Percentiles rank a stretch among this genome's conserved stretches.
phyloP scores from a whole-genome alignment of 202 grass and related monocot genomes.

The Setaria italica region DNA sequence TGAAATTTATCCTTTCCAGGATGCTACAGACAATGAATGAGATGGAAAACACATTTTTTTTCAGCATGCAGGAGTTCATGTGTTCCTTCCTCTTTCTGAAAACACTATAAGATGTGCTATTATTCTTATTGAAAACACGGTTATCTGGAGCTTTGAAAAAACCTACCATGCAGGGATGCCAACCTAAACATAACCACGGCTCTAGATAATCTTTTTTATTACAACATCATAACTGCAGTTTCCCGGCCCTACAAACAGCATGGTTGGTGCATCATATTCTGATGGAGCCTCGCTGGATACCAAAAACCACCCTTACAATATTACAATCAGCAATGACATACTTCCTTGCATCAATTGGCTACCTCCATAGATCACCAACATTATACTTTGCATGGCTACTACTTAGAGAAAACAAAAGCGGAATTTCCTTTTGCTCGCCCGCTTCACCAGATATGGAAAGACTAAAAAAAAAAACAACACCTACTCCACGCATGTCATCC shows the following conservation, averaged over 20 bases:
- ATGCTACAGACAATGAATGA: not conserved
- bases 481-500: not conserved
- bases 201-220: not conserved
- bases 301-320: not conserved
- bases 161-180: not conserved
- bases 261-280: slow-evolving; percentile 1
- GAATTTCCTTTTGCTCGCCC: not conserved
- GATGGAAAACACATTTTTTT: not conserved
- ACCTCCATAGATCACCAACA: not conserved
- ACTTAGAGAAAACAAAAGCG: not conserved
- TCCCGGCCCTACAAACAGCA: not conserved
- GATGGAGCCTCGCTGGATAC: not conserved
- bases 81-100: not conserved
- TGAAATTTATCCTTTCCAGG: slow-evolving; percentile 17
- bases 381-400: not conserved
- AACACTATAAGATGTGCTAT: not conserved
- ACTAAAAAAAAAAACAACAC: not conserved
- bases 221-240: not conserved
- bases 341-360: slow-evolving; percentile 21
- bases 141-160: slow-evolving; percentile 1
- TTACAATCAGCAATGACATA: not conserved
- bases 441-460: not conserved
- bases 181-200: not conserved
- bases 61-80: not conserved
- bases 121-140: not conserved